Percentiles rank a stretch among this genome's conserved stretches.
These are phyloP conservation scores for Pseudopyricularia cyperi DNA, from an alignment of 2,329 filamentous ascomycete species.

Conservation along the genomic window DNA sequence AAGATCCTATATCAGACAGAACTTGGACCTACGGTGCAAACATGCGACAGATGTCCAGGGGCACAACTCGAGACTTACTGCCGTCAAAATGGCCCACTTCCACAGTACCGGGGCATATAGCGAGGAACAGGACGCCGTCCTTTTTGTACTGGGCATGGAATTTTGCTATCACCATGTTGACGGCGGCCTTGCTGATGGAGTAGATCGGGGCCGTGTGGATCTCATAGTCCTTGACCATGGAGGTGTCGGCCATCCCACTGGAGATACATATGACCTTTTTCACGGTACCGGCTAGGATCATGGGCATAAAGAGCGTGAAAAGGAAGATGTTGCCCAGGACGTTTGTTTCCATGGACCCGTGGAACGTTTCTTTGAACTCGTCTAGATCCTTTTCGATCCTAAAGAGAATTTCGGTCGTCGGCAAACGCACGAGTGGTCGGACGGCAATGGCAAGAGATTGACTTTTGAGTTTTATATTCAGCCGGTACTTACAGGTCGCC, in stretches of 20 bases:
- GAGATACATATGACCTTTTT: constrained; percentile 44
- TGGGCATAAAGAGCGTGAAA: constrained; percentile 37
- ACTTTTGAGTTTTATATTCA: too few species aligned
- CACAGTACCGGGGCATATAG: constrained; percentile 37
- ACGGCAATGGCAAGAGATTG: too few species aligned
- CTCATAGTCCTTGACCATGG: constrained; percentile 22
- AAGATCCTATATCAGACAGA: too few species aligned
- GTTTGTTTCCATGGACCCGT: constrained; percentile 28
- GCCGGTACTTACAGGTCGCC: constrained; percentile 20
- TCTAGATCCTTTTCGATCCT: constrained; percentile 16
- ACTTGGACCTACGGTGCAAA: too few species aligned
- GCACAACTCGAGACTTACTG: constrained; percentile 9
- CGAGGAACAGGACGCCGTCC: constrained; percentile 38
- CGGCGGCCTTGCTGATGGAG: constrained; percentile 33
- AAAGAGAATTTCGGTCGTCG: background rate
- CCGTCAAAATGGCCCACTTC: constrained; percentile 21
- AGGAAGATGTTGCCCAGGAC: constrained; percentile 38
- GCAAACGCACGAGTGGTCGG: background rate
- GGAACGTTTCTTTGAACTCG: constrained; percentile 20
- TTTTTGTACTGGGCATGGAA: constrained; percentile 33
- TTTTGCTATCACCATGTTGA: constrained; percentile 40
- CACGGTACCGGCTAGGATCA: constrained; percentile 31
- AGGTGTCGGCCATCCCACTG: constrained; percentile 31
- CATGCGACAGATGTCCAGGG: too few species aligned
- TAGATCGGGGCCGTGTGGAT: constrained; percentile 26